These are phyloP conservation scores for Malassezia japonica DNA, from an alignment of 1,284 basidiomycete genomes.

Conservation along the genomic window DNA sequence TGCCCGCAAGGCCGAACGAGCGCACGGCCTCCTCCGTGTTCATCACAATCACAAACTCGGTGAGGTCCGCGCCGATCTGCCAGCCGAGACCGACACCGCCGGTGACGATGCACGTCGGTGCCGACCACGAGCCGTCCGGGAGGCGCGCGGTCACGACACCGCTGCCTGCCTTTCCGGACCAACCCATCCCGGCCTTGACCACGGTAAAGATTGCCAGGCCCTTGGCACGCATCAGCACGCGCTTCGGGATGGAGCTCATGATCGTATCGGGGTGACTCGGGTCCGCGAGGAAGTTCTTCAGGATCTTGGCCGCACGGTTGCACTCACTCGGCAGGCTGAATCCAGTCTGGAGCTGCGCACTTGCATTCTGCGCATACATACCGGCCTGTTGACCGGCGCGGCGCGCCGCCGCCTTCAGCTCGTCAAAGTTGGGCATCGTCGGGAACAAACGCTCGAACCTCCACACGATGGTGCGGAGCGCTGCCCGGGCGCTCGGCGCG, in stretches of 20 bases:
- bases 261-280: slow-evolving; percentile 79
- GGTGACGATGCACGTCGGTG: slow-evolving; percentile 94
- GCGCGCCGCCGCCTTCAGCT: slow-evolving; percentile 67
- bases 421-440: slow-evolving; percentile 59
- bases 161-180: slow-evolving; percentile 89
- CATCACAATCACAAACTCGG: slow-evolving; percentile 68
- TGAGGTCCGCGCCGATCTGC: slow-evolving; percentile 62
- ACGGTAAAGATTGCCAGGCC: slow-evolving; percentile 87
- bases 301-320: slow-evolving; percentile 78
- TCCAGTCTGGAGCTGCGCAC: slow-evolving; percentile 30
- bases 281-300: slow-evolving; percentile 82
- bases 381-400: slow-evolving; percentile 67
- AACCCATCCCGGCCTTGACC: slow-evolving; percentile 73
- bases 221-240: slow-evolving; percentile 74
- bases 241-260: slow-evolving; percentile 88
- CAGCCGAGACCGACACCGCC: slow-evolving; percentile 82
- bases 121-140: slow-evolving; percentile 92
- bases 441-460: background rate
- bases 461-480: background rate
- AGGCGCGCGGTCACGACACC: slow-evolving; percentile 88
- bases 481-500: background rate
- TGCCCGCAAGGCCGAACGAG: slow-evolving; percentile 89
- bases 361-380: slow-evolving; percentile 38
- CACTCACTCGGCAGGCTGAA: slow-evolving; percentile 46
- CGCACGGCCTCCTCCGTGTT: slow-evolving; percentile 91